These are phyloP conservation scores for Amanita fuliginea DNA, from an alignment of 768 basidiomycete genomes.

Conservation along the genomic window DNA sequence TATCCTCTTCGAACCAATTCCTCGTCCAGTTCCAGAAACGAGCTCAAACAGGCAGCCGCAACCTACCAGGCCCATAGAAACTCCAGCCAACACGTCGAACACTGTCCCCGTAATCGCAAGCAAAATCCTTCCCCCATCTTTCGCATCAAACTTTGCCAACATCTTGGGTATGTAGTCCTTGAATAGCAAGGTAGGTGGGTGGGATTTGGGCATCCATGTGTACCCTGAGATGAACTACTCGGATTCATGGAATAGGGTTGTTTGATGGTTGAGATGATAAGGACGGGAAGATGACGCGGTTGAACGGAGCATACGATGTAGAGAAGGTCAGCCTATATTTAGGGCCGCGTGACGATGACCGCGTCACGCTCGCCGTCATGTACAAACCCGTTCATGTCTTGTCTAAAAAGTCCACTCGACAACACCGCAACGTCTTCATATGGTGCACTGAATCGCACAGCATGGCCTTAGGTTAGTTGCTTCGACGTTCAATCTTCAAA, in stretches of 20 bases:
- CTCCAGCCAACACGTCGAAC: constrained; percentile 90
- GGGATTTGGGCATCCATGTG: constrained; percentile 83
- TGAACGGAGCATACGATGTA: constrained; percentile 74
- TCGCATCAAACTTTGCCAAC: constrained; percentile 54
- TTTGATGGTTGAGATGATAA: constrained; percentile 23
- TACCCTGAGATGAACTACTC: constrained; percentile 77
- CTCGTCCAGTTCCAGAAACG: too few species aligned
- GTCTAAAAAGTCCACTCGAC: too few species aligned
- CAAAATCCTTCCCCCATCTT: constrained; percentile 60
- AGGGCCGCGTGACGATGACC: too few species aligned
- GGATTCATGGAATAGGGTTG: constrained; percentile 53
- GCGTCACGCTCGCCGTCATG: too few species aligned
- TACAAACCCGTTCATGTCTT: too few species aligned
- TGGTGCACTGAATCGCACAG: too few species aligned
- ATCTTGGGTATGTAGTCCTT: constrained; percentile 73
- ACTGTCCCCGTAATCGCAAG: constrained; percentile 79
- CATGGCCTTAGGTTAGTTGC: too few species aligned
- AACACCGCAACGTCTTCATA: too few species aligned
- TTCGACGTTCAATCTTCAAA: too few species aligned
- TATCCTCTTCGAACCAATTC: too few species aligned
- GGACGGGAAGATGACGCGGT: constrained; percentile 65
- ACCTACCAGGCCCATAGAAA: constrained; percentile 91
- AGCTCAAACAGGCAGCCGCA: too few species aligned
- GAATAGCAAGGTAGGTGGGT: constrained; percentile 71
- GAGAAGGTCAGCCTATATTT: too few species aligned